Base-by-base conservation (phyloP, 805 yeast species). In the Saturnispora besseyi region DNA sequence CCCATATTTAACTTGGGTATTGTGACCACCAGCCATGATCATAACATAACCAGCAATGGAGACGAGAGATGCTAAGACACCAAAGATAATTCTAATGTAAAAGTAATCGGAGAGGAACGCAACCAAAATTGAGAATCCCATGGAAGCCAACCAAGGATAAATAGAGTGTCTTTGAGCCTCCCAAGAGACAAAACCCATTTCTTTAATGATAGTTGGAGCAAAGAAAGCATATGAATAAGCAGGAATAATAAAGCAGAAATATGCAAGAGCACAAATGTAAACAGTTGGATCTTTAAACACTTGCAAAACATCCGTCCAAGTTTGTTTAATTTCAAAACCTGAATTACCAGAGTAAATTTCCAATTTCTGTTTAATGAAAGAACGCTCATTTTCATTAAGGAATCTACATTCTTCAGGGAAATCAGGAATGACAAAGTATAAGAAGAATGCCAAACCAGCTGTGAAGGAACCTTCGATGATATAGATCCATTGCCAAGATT, bases 131-230 rank as follows among this genome's bases (percentile, higher is more conserved):
- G 82, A 76, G 32, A 76, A 68, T 5, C 83, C 88, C 60, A 87
- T 84, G 0, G 95, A 86, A 29, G 75, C 68, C 40, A 86, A 71
- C 90, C 95, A 88, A 21, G 96, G 95, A 56, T 87, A 89, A 45
- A 88, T 86, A 0, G 95, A 84, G 67, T 82, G 82, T 49, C 83
- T 76, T 64, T 88, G 88, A 9, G 95, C 91, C 50, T 76, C 71
- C 58, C 80, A 83, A 3, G 87, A 81, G 2, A 87, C 74, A 70
- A 82, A 74, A 21, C 84, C 83, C 68, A 83, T 69, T 38, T 75
- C 65, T 47, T 69, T 69, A 60, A 83, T 80, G 60, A 83, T 83
- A 30, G 83, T 71, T 41, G 87, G 80, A 21, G 88, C 82, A 62
- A 83, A 83, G 63, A 77, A 82, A 13, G 89, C 88, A 59, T 82